Evolutionary conservation across 2,329 filamentous ascomycete genomes (phyloP).

Genomic region (Westerdykella aurantiaca): DNA sequence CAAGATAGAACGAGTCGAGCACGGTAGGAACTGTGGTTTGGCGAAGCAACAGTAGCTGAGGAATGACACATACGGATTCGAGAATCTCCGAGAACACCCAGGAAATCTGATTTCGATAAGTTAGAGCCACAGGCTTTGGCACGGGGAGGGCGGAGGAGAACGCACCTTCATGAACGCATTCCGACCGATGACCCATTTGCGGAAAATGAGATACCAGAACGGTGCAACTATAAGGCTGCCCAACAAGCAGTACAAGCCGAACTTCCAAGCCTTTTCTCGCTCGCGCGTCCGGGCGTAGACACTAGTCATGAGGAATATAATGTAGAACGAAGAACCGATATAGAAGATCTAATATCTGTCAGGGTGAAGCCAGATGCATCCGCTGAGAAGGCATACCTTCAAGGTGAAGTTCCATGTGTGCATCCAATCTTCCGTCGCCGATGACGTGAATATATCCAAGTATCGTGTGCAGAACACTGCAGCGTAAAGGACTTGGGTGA

Average conservation of each 20-base stretch:
- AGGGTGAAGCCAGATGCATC: constrained; percentile 8
- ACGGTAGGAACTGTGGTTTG: constrained; percentile 95
- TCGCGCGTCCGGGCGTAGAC: constrained; percentile 83
- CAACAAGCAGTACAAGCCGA: constrained; percentile 64
- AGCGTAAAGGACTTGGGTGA: constrained; percentile 84
- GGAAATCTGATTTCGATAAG: constrained; percentile 52
- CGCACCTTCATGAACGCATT: constrained; percentile 38
- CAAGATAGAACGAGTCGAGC: constrained; percentile 92
- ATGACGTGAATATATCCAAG: constrained; percentile 64
- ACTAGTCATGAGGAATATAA: constrained; percentile 80
- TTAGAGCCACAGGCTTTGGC: not conserved
- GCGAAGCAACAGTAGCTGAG: constrained; percentile 83
- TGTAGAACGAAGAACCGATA: constrained; percentile 76
- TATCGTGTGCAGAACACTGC: constrained; percentile 83
- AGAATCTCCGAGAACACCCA: constrained; percentile 90
- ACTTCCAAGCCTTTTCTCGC: constrained; percentile 87
- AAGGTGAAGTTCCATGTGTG: constrained; percentile 61
- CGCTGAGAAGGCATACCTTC: constrained; percentile 45
- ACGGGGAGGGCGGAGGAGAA: not conserved
- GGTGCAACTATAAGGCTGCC: constrained; percentile 65
- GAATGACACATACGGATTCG: constrained; percentile 84
- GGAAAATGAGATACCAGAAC: constrained; percentile 65
- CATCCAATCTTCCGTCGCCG: constrained; percentile 32
- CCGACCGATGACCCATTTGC: constrained; percentile 41
- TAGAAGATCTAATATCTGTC: constrained; percentile 61